Conservation (phyloP, 768 basidiomycete species). For the Leccinum aurantiacum region DNA sequence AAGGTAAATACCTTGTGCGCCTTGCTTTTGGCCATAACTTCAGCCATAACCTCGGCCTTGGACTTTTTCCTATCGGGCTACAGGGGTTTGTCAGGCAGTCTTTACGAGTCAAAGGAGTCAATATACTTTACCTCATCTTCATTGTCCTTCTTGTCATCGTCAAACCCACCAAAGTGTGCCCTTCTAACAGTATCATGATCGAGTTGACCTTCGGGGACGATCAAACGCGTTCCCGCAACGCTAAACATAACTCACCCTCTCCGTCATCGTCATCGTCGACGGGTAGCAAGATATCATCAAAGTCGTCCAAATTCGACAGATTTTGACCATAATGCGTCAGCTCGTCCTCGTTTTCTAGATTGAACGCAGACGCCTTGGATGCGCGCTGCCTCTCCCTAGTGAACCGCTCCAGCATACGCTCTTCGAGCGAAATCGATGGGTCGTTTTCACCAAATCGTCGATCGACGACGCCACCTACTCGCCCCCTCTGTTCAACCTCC, state of each 20-base stretch:
- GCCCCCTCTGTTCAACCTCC: slow-evolving; percentile 79
- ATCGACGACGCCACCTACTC: slow-evolving; percentile 88
- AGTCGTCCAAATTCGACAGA: slow-evolving; percentile 81
- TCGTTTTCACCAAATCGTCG: slow-evolving; percentile 96
- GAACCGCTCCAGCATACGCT: slow-evolving; percentile 95
- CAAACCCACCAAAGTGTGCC: slow-evolving; percentile 87
- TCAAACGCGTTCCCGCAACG: neutral
- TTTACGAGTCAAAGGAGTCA: neutral
- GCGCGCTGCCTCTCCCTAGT: slow-evolving; percentile 83
- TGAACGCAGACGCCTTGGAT: slow-evolving; percentile 77
- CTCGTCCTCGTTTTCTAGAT: slow-evolving; percentile 89
- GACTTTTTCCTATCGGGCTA: slow-evolving; percentile 85
- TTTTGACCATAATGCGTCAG: slow-evolving; percentile 91
- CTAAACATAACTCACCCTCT: slow-evolving; percentile 34
- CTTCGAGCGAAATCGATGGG: slow-evolving; percentile 88
- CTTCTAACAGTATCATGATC: slow-evolving; percentile 63
- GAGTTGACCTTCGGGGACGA: slow-evolving; percentile 54
- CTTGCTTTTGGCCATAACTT: slow-evolving; percentile 97
- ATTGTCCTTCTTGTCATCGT: slow-evolving; percentile 58
- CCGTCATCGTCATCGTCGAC: slow-evolving; percentile 58
- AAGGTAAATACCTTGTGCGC: slow-evolving; percentile 71
- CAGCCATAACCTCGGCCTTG: slow-evolving; percentile 96
- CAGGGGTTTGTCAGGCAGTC: slow-evolving; percentile 3
- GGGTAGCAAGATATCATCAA: slow-evolving; percentile 59
- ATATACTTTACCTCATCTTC: slow-evolving; percentile 46